Base-by-base conservation (phyloP, 257 asterid genomes). In the Solanum megistacrolobum region DNA sequence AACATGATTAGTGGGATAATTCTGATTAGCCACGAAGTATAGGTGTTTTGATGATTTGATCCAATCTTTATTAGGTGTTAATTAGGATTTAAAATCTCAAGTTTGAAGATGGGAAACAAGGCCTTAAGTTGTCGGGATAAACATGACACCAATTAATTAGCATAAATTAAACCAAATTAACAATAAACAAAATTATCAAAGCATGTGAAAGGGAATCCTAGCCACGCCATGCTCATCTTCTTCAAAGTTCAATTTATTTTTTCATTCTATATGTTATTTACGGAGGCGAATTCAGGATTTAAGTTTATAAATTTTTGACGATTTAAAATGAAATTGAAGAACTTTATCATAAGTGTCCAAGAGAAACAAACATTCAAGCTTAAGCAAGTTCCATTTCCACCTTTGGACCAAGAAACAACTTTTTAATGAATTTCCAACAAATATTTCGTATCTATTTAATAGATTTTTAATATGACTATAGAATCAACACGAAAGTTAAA, bases 151-250 rank as follows among this genome's bases (percentile, higher is more conserved):
- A 29, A 62, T 84, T 84, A 84, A 60, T 84, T 72, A 72, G 27
- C 27, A 73, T 34, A 73, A 73, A 34, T 6, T 12, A 69, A 69
- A 69, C 23, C 55, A 35, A 83, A 12, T 84, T 58, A 62, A 58
- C 35, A 27, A 39, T 78, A 81, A 46, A 29, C 18, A 81, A 81
- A 39, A 10, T 27, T 4, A 85, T 29, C 29, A 39, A 85, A 85
- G 81, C 87, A 85, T 18, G 62, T 85, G 79, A 85, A 85, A 38
- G 6, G 87, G 87, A 66, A 66, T 85, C 87, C 11, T 66, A 20
- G 6, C 87, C 81, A 66, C 21, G 41, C 87, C 87, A 39, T 84
- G 79, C 27, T 39, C 79, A 84, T 38, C 20, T 79, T 79, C 25
- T 34, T 25, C 62, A 31, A 84, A 27, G 27, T 66, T 84, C 79